Evolutionary conservation across 148 eudicot species (phyloP).

Genomic region (Pouteria glomerata): DNA sequence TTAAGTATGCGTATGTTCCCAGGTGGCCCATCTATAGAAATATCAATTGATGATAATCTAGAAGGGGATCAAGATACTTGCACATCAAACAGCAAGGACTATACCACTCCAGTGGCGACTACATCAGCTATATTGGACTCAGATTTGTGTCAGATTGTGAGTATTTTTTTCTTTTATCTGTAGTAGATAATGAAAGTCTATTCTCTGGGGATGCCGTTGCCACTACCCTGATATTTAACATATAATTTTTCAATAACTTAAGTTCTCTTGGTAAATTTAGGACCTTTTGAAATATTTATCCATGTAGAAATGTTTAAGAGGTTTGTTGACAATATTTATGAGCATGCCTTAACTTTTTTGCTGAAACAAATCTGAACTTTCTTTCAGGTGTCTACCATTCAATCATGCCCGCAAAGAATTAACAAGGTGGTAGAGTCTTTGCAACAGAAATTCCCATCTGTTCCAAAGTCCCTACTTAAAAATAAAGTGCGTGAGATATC

Average conservation of each 20-base stretch:
- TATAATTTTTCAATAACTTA: neutral
- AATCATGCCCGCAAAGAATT: slow-evolving; percentile 52
- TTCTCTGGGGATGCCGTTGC: neutral
- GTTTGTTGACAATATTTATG: no score
- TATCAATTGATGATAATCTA: slow-evolving; percentile 31
- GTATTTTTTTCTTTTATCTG: slow-evolving; percentile 12
- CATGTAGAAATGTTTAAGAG: neutral
- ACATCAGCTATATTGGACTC: slow-evolving; percentile 38
- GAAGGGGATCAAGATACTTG: slow-evolving; percentile 46
- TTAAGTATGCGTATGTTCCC: slow-evolving; percentile 58
- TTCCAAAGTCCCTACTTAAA: slow-evolving; percentile 48
- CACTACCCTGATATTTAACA: neutral
- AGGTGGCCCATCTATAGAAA: slow-evolving; percentile 37
- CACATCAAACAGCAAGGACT: slow-evolving; percentile 38
- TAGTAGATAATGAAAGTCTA: neutral
- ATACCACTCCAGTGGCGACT: slow-evolving; percentile 18
- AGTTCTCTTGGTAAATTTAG: no score
- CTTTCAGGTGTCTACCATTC: slow-evolving; percentile 58
- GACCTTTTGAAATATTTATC: neutral
- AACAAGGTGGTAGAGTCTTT: slow-evolving; percentile 52
- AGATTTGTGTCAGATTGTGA: slow-evolving; percentile 69
- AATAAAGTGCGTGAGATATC: slow-evolving; percentile 73
- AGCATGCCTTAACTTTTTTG: neutral
- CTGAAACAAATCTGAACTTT: neutral
- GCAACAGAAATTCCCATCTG: slow-evolving; percentile 48